phyloP scores from a whole-genome alignment of 352 stramenopile species.

The Phytopythium oedochilum region DNA sequence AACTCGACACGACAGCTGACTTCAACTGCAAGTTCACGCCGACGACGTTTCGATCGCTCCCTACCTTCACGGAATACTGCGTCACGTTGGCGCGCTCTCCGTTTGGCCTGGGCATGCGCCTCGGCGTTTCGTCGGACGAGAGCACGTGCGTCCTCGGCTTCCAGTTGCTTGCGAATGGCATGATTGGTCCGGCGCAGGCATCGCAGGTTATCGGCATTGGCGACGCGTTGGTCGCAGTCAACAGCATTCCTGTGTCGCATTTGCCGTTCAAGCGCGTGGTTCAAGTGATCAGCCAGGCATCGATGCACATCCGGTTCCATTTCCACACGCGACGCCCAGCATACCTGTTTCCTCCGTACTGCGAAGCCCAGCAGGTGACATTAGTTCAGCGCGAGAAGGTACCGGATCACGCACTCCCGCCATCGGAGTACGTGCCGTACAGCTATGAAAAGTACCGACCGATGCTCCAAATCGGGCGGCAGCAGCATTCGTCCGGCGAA shows the following conservation, averaged over 20 bases:
- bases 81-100: slow-evolving; percentile 57
- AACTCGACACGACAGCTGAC: slow-evolving; percentile 26
- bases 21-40: slow-evolving; percentile 56
- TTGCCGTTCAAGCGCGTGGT: slow-evolving; percentile 77
- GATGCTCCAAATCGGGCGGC: slow-evolving; percentile 55
- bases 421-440: slow-evolving; percentile 61
- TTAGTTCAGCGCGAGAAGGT: slow-evolving; percentile 39
- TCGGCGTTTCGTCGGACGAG: slow-evolving; percentile 61
- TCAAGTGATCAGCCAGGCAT: slow-evolving; percentile 56
- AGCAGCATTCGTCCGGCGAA: background rate
- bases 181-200: slow-evolving; percentile 70
- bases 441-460: slow-evolving; percentile 67
- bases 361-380: slow-evolving; percentile 52
- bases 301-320: slow-evolving; percentile 70
- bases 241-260: slow-evolving; percentile 52
- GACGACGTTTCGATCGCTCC: slow-evolving; percentile 35
- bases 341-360: slow-evolving; percentile 63
- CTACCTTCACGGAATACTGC: slow-evolving; percentile 72
- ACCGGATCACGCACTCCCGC: slow-evolving; percentile 19
- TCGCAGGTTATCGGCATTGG: slow-evolving; percentile 67
- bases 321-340: slow-evolving; percentile 73
- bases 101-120: slow-evolving; percentile 79
- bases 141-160: slow-evolving; percentile 78
- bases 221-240: slow-evolving; percentile 78
- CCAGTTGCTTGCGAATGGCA: slow-evolving; percentile 60